Conservation (phyloP, 208 protist genomes). For the Trypanosoma scelopori region DNA sequence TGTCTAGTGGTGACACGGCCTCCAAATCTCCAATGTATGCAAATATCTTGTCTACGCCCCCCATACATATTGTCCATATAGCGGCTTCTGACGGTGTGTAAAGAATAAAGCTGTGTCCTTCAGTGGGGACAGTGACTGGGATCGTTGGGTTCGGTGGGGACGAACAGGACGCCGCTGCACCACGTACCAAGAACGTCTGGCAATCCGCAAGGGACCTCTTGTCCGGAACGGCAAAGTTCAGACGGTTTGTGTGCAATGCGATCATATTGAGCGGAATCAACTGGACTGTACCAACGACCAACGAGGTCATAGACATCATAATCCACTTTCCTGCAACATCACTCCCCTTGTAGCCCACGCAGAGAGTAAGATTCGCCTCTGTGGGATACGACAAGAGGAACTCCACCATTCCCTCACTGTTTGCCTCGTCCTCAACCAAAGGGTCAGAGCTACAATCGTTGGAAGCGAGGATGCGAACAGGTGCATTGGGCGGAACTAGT, state of each 20-base stretch:
- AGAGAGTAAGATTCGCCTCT: slow-evolving; percentile 34
- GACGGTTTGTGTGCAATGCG: slow-evolving; percentile 24
- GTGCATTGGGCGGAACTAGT: slow-evolving; percentile 33
- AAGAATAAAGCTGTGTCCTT: slow-evolving; percentile 11
- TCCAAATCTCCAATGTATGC: slow-evolving; percentile 31
- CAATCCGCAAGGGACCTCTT: slow-evolving; percentile 30
- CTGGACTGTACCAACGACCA: slow-evolving; percentile 28
- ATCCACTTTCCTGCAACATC: slow-evolving; percentile 4
- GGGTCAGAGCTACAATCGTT: slow-evolving; percentile 12
- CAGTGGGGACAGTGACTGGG: background rate
- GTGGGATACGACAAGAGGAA: slow-evolving; percentile 18
- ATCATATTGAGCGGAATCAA: slow-evolving; percentile 36
- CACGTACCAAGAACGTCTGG: slow-evolving; percentile 23
- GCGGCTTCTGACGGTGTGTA: background rate
- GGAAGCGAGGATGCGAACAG: slow-evolving; percentile 29
- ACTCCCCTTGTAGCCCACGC: slow-evolving; percentile 56
- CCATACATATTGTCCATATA: slow-evolving; percentile 35
- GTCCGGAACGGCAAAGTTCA: slow-evolving; percentile 49
- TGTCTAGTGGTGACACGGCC: slow-evolving; percentile 26
- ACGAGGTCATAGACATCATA: slow-evolving; percentile 17
- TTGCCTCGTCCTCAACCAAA: slow-evolving; percentile 34
- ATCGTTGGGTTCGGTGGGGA: background rate
- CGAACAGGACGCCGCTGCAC: background rate
- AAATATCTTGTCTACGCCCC: slow-evolving; percentile 16
- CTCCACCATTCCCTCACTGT: slow-evolving; percentile 30